phyloP scores from a whole-genome alignment of 305 asterid species.

The Fraxinus latifolia region DNA sequence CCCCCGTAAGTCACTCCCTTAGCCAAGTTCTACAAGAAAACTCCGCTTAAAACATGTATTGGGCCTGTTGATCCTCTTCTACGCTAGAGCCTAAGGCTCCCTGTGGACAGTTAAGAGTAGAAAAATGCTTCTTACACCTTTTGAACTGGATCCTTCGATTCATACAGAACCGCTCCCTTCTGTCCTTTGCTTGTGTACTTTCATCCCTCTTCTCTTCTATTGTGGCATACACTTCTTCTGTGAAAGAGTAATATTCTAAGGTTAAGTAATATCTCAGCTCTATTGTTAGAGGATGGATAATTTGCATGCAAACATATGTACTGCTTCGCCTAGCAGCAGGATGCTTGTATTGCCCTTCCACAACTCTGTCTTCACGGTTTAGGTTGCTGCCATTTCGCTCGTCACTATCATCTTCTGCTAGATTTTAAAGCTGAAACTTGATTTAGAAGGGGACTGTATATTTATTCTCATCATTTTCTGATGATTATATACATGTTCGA shows the following conservation, averaged over 20 bases:
- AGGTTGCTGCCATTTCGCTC: neutral
- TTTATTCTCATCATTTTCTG: slow-evolving; percentile 23
- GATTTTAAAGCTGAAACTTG: slow-evolving; percentile 1
- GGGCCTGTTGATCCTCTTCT: neutral
- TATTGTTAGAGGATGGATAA: neutral
- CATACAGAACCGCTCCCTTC: neutral
- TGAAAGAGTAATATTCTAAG: neutral
- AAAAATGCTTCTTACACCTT: neutral
- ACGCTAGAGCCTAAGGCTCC: neutral
- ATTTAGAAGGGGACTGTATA: neutral
- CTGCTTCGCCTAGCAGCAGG: neutral
- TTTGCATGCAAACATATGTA: neutral
- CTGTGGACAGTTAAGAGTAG: neutral
- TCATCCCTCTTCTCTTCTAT: slow-evolving; percentile 2
- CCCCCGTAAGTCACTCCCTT: neutral
- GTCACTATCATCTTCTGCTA: neutral
- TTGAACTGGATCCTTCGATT: neutral
- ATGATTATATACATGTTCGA: slow-evolving; percentile 29
- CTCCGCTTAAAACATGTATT: neutral
- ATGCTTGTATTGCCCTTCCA: neutral
- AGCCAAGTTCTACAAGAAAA: neutral
- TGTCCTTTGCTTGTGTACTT: neutral
- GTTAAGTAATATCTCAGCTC: neutral
- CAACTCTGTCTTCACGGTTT: neutral
- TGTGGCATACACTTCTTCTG: slow-evolving; percentile 2